Evolutionary conservation across 2,329 filamentous ascomycete species (phyloP).

Genomic region (Diplodia seriata): DNA sequence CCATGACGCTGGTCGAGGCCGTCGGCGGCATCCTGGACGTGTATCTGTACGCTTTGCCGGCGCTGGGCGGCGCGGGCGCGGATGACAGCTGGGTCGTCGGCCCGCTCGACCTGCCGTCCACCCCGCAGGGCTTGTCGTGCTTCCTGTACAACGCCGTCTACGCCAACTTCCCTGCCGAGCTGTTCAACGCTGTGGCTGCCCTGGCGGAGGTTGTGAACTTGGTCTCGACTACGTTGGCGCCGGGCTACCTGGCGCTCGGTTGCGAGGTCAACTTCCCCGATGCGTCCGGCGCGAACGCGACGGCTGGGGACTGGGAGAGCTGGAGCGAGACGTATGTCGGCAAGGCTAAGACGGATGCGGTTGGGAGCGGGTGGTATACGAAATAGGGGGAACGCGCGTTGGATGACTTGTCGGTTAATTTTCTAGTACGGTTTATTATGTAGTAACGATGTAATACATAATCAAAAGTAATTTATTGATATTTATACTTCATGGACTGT

Average conservation of each 20-base stretch:
- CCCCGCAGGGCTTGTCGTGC: constrained; percentile 35
- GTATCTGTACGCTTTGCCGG: constrained; percentile 35
- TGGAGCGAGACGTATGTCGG: constrained; percentile 33
- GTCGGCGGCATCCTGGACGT: constrained; percentile 37
- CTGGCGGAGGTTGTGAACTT: constrained; percentile 33
- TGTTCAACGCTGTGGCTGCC: constrained; percentile 34
- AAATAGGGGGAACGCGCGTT: not conserved
- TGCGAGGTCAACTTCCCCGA: constrained; percentile 36
- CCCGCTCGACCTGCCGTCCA: constrained; percentile 34
- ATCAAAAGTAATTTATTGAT: too few species aligned
- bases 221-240: constrained; percentile 33
- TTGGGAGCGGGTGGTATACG: constrained; percentile 36
- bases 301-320: constrained; percentile 14
- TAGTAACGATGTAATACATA: too few species aligned
- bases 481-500: too few species aligned
- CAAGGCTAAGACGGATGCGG: constrained; percentile 35
- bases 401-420: too few species aligned
- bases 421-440: too few species aligned
- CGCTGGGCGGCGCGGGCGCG: constrained; percentile 36
- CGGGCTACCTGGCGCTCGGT: constrained; percentile 36
- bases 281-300: constrained; percentile 30
- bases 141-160: constrained; percentile 38
- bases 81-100: constrained; percentile 36
- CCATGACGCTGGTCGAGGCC: constrained; percentile 37
- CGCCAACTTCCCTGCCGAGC: constrained; percentile 36